Base-by-base conservation (phyloP, 352 stramenopile genomes). In the Pythium rhizo-oryzae region DNA sequence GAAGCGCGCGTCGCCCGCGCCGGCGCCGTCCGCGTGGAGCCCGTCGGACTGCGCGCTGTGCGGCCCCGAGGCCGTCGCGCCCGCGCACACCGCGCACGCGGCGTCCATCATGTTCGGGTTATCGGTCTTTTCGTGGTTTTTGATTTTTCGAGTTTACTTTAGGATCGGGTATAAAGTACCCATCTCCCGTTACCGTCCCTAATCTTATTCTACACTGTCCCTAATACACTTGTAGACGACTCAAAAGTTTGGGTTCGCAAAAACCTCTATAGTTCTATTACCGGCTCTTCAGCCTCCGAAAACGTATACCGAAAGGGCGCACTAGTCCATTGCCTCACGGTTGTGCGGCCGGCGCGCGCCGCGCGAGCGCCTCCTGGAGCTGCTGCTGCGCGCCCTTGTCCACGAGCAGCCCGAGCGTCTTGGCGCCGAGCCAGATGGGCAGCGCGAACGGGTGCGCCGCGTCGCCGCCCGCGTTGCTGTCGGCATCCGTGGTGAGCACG, bases 341-440 rank as follows among this genome's bases (percentile, higher is more conserved):
- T 6, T 33, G 28, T 6, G 28, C 28, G 28, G 28, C 35, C 1
- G 35, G 18, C 24, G 44, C 28, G 19, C 43, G 57, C 0, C 64
- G 64, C 28, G 57, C 49, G 28, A 75, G 58, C 41, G 54, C 63
- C 28, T 70, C 68, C 35, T 64, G 61, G 28, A 90, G 65, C 19
- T 82, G 80, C 61, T 81, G 74, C 62, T 83, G 76, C 19, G 78
- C 75, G 24, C 70, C 52, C 57, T 87, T 86, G 64, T 89, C 82
- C 9, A 87, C 65, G 1, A 90, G 75, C 37, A 88, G 68, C 41
- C 80, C 81, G 25, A 86, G 67, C 21, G 78, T 79, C 44, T 83
- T 82, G 60, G 82, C 72, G 2, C 82, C 82, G 23, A 89, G 70
- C 82, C 82, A 91, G 13, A 88, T 72, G 11, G 82, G 82, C 58